phyloP scores from a whole-genome alignment of 2,329 filamentous ascomycete genomes.

The Neoarthrinium moseri region DNA sequence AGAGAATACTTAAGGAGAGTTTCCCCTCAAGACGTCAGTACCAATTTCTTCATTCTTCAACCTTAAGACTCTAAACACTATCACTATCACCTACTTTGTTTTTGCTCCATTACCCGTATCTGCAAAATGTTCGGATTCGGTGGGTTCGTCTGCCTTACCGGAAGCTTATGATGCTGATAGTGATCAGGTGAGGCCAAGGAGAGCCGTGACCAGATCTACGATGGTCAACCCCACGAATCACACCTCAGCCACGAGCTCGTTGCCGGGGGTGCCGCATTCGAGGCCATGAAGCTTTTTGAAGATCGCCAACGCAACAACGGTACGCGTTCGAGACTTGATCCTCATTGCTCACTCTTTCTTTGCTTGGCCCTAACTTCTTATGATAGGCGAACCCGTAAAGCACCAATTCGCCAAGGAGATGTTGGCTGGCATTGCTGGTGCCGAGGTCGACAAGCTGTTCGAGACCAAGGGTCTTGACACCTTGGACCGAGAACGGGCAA shows the following conservation, averaged over 20 bases:
- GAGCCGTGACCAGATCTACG: constrained; percentile 43
- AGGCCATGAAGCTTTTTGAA: constrained; percentile 78
- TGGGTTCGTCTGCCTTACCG: not conserved
- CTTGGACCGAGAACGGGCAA: constrained; percentile 56
- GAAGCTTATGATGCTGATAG: not conserved
- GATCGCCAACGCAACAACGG: constrained; percentile 70
- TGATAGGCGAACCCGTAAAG: constrained; percentile 63
- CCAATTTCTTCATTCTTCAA: not conserved
- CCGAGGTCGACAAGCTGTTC: constrained; percentile 73
- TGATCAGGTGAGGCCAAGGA: constrained; percentile 38
- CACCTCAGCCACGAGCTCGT: constrained; percentile 71
- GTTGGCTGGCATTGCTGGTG: constrained; percentile 69
- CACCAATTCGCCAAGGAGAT: constrained; percentile 79
- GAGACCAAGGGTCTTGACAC: constrained; percentile 68
- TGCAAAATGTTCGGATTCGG: constrained; percentile 9
- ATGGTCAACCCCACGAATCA: constrained; percentile 51
- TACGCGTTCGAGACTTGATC: constrained; percentile 29
- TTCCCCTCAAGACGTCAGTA: not conserved
- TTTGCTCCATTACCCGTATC: not conserved
- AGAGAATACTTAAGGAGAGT: not conserved
- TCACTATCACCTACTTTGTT: not conserved
- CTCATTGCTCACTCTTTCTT: not conserved
- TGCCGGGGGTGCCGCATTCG: constrained; percentile 74
- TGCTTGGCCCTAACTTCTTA: not conserved
- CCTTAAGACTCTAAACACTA: not conserved